Evolutionary conservation across 495 filamentous ascomycete species (phyloP).

Genomic region (Hamigera avellanea): DNA sequence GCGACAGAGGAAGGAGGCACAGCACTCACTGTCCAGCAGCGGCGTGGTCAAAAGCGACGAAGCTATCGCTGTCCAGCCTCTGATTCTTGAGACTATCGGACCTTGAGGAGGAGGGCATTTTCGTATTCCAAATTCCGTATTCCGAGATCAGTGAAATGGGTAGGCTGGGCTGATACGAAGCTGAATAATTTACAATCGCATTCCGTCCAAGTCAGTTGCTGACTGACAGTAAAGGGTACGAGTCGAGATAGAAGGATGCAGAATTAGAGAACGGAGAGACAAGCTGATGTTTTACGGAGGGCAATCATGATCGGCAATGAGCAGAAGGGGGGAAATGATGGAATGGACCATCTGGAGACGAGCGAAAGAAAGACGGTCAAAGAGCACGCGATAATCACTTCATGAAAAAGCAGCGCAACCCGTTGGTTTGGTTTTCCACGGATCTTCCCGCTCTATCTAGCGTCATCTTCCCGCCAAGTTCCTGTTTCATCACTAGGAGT

Average conservation of each 20-base stretch:
- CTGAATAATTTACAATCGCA: slow-evolving; percentile 9
- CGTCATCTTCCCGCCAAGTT: too few relatives aligned
- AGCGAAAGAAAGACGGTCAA: too few relatives aligned
- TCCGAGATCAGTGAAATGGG: too few relatives aligned
- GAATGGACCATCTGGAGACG: too few relatives aligned
- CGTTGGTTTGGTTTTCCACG: too few relatives aligned
- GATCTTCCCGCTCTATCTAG: too few relatives aligned
- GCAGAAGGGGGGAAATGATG: not conserved
- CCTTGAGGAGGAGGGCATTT: slow-evolving; percentile 26
- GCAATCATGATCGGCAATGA: not conserved
- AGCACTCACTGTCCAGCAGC: slow-evolving; percentile 88
- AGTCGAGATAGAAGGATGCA: not conserved
- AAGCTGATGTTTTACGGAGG: not conserved
- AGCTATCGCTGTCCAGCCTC: slow-evolving; percentile 40
- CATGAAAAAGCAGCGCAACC: too few relatives aligned
- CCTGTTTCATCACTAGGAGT: too few relatives aligned
- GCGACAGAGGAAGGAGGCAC: not conserved
- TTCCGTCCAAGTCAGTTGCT: slow-evolving; percentile 10
- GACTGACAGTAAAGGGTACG: not conserved
- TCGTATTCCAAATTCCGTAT: too few relatives aligned
- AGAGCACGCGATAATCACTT: too few relatives aligned
- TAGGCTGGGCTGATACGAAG: too few relatives aligned
- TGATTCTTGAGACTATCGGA: slow-evolving; percentile 24
- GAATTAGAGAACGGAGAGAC: not conserved
- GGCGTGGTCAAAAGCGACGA: slow-evolving; percentile 62